These are phyloP conservation scores for Ricinus communis DNA, from an alignment of 345 rosid species.

Conservation along the genomic window DNA sequence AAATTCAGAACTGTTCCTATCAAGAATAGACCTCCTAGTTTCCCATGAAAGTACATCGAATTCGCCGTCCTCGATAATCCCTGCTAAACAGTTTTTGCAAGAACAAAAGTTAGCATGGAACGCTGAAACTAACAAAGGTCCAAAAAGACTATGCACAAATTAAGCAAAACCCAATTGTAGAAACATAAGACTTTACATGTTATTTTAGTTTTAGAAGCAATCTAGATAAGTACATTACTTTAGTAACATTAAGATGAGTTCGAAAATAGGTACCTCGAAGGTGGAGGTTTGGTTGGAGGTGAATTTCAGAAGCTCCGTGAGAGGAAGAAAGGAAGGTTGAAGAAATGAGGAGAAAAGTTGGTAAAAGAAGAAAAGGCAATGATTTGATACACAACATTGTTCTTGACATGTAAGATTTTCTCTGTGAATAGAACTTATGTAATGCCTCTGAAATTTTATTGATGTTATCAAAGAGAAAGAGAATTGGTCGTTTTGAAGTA, in stretches of 20 bases:
- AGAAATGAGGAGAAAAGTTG: not conserved
- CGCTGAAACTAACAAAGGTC: not conserved
- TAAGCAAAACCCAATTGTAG: not conserved
- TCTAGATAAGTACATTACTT: too few species aligned
- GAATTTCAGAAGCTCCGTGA: not conserved
- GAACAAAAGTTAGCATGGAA: not conserved
- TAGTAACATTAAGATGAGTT: too few species aligned
- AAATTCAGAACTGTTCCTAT: not conserved
- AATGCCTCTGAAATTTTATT: not conserved
- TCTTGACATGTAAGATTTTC: not conserved
- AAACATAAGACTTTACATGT: not conserved
- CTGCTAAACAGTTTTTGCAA: not conserved
- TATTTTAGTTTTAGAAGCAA: too few species aligned
- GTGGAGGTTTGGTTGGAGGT: not conserved
- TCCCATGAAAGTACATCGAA: conserved; percentile 2
- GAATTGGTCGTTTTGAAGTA: not conserved
- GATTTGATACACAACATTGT: conserved; percentile 15
- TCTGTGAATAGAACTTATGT: not conserved
- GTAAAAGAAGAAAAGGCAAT: conserved; percentile 5
- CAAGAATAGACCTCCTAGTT: conserved; percentile 13
- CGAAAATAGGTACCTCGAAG: not conserved
- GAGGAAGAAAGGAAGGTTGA: not conserved
- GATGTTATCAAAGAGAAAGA: conserved; percentile 2
- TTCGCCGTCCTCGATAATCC: not conserved
- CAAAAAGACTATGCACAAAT: too few species aligned